Percentiles rank a stretch among this genome's conserved stretches.
phyloP scores from a whole-genome alignment of 352 stramenopile species.

The Phytopythium ostracodes region DNA sequence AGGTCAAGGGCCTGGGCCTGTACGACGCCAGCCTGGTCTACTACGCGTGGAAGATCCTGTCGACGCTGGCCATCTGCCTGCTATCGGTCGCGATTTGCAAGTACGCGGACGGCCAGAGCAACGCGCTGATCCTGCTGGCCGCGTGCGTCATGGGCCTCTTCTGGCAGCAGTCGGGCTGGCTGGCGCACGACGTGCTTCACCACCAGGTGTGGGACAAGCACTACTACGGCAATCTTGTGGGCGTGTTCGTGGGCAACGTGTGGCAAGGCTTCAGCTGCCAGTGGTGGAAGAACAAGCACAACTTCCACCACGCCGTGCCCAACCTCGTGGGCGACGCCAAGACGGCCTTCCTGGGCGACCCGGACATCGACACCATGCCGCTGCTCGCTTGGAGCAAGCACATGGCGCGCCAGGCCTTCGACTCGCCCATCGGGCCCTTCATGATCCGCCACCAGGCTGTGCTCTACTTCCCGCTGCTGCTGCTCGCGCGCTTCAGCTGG shows the following conservation, averaged over 20 bases:
- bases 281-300: slow-evolving; percentile 99
- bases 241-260: slow-evolving; percentile 94
- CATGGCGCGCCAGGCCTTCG: slow-evolving; percentile 88
- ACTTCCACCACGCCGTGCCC: slow-evolving; percentile 97
- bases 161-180: slow-evolving; percentile 98
- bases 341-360: slow-evolving; percentile 88
- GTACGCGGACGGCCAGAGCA: slow-evolving; percentile 61
- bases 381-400: slow-evolving; percentile 96
- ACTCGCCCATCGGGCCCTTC: slow-evolving; percentile 83
- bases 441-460: slow-evolving; percentile 92
- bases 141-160: slow-evolving; percentile 95
- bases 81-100: slow-evolving; percentile 86
- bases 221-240: slow-evolving; percentile 90
- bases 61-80: slow-evolving; percentile 90
- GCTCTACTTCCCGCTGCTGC: slow-evolving; percentile 97
- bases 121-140: slow-evolving; percentile 87
- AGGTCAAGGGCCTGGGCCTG: slow-evolving; percentile 94
- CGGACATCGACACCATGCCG: slow-evolving; percentile 99
- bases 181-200: slow-evolving; percentile 97
- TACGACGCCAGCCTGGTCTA: slow-evolving; percentile 91
- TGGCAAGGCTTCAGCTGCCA: slow-evolving; percentile 97
- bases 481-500: slow-evolving; percentile 96
- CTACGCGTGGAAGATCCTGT: slow-evolving; percentile 95
- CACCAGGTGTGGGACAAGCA: slow-evolving; percentile 97
- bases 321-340: slow-evolving; percentile 93